Percentiles rank a stretch among this genome's conserved stretches.
phyloP scores from a whole-genome alignment of 116 monocot genomes.

The Dioscorea cayenensis region DNA sequence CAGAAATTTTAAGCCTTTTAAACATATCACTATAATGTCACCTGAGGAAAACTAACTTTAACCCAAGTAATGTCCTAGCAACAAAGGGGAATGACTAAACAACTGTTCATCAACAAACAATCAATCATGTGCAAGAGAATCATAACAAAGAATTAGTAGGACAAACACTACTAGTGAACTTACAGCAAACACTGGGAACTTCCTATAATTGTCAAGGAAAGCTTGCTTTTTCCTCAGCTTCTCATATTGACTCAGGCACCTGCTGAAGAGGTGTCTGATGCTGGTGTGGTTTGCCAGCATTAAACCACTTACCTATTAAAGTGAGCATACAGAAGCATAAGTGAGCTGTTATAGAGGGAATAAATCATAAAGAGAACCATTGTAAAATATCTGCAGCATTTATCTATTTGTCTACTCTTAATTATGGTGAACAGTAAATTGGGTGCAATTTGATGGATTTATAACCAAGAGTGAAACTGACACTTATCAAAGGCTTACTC shows the following conservation, averaged over 20 bases:
- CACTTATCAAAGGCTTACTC: slow-evolving; percentile 35
- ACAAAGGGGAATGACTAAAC: no score
- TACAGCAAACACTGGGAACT: slow-evolving; percentile 99
- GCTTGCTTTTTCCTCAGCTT: slow-evolving; percentile 93
- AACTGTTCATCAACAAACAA: no score
- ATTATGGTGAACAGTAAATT: no score
- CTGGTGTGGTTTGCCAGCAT: slow-evolving; percentile 99
- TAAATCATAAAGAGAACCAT: not conserved
- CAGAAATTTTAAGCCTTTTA: no score
- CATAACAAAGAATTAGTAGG: not conserved
- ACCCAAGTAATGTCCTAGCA: no score
- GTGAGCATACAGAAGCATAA: not conserved
- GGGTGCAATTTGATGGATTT: no score
- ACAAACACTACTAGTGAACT: slow-evolving; percentile 11
- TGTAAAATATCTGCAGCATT: not conserved
- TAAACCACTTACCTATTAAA: slow-evolving; percentile 77
- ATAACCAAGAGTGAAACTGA: no score
- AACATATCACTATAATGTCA: no score
- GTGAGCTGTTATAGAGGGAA: not conserved
- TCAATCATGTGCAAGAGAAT: not conserved
- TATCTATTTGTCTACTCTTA: not conserved
- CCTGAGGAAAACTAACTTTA: no score
- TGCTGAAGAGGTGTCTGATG: slow-evolving; percentile 91
- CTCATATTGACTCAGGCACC: slow-evolving; percentile 85
- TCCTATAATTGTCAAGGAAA: slow-evolving; percentile 90